Evolutionary conservation across 2,329 filamentous ascomycete species (phyloP), one percentile per base, ranked within the genome.

Genomic region (Trichophyton verrucosum): DNA sequence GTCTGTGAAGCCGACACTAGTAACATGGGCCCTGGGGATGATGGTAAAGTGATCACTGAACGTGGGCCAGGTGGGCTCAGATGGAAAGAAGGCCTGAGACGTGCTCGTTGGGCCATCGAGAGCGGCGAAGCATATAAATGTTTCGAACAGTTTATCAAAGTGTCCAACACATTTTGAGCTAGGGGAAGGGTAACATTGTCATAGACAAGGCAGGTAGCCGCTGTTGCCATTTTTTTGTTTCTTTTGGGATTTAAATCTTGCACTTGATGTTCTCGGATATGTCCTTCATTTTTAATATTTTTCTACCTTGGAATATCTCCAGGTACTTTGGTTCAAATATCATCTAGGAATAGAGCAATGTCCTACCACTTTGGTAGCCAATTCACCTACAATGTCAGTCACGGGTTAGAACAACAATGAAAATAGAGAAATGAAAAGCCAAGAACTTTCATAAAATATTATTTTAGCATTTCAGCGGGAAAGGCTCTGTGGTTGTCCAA

Each of bases 51-150:
- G 55, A 82, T 95, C 64, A 83, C 77, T 15, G 91, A 97, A 72
- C 80, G 87, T 56, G 92, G 94, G 0, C 91, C 91, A 3, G 91
- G 87, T 9, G 89, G 89, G 13, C 84, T 89, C 61, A 82, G 92
- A 69, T 99, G 94, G 94, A 99, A 95, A 77, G 92, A 96, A 71
- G 94, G 92, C 59, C 83, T 96, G 13, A 80, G 92, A 67, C 82
- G 90, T 71, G 94, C 94, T 15, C 84, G 87, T 68, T 95, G 89
- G 88, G 90, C 90, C 9, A 82, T 99, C 56, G 83, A 86, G 74
- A 96, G 89, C 72, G 91, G 92, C 55, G 85, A 86, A 71, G 89
- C 92, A n/a, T 85, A 89, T 80, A 86, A 80, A 71, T 86, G 91
- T 75, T 92, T 94, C 85, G 80, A 85, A 61, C 80, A 80, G 22